Base-by-base conservation (phyloP, 768 basidiomycete genomes). In the Roridomyces roridus region DNA sequence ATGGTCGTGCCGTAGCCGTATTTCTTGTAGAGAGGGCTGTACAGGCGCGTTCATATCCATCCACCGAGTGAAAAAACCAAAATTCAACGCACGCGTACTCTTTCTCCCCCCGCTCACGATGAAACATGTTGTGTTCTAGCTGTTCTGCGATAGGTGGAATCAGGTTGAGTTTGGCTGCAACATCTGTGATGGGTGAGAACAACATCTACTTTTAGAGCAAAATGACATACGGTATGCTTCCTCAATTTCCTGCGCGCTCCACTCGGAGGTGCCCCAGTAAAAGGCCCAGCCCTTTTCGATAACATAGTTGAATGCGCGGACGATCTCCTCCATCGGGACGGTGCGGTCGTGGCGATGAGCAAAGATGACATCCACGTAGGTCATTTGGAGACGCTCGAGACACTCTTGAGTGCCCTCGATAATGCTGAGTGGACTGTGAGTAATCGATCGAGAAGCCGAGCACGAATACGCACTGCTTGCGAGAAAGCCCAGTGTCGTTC, bases 211-310 rank as follows among this genome's bases (percentile, higher is more conserved):
- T 24, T 43, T 14, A 45, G 23, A 45, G 9, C 20, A 56, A 7
- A 21, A 52, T 17, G 28, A 64, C 84, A 46, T 62, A 86, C 84
- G 81, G 64, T 81, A 75, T 14, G 86, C 87, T 66, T 87, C 87
- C 69, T 86, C 83, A 58, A 90, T 87, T 53, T 89, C 81, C 25
- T 74, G 72, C 3, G 90, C 86, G 46, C 78, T 82, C 91, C 92
- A 94, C 69, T 93, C 91, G 9, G 86, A 88, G 1, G 89, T 91
- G 23, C 77, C 89, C 88, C 88, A 89, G 68, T 87, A 88, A 69
- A 80, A 84, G 4, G 86, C 82, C 86, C 86, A 87, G 66, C 88
- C 89, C 62, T 84, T 74, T 46, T 89, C 83, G 63, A 93, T 90
- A 24, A 91, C 79, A 63, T 77, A 85, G 75, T 90, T 91, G 78